Base-by-base conservation (phyloP, 352 stramenopile species). In the Elongisporangium anandrum region DNA sequence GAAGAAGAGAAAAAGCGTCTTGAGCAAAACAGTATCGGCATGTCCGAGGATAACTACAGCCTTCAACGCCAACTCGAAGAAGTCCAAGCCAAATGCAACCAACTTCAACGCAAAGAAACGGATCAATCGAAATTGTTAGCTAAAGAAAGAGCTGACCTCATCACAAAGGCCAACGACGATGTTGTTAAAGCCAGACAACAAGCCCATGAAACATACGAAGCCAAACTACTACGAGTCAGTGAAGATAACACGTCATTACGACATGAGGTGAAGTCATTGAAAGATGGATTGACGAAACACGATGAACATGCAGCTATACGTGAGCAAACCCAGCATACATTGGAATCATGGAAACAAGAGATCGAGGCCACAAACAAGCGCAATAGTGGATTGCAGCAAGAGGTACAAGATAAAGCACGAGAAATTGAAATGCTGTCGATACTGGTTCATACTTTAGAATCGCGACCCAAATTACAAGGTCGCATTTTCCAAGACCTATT, bases 401-500 rank as follows among this genome's bases (percentile, higher is more conserved):
- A 59, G 17, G 23, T 59, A 16, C 15, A 41, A 48, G 23, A 23
- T 13, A 59, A 38, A 17, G 54, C 29, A 16, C 39, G 54, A 20
- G 54, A 59, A n/a, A 41, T 22, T 7, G 10, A 16, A 22, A 59
- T 21, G 13, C 54, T 77, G 15, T 51, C 54, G 0, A 61, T 70
- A 19, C 52, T 85, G 7, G 70, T 85, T 4, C 64, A 80, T 41
- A 85, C 75, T 3, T 57, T 85, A 24, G 67, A 81, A 59, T 70
- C 70, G 1, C 70, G 75, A 10, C 72, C 75, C 0, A 53, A 70
- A 24, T 41, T 85, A 26, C 70, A 85, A 48, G 65, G 66, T 15
- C 59, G 70, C 52, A 68, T 71, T 17, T 69, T 85, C 34, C 61
- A 66, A 10, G 70, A 81, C 56, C 79, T 85, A 65, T 55, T 85